phyloP scores from a whole-genome alignment of 2,329 filamentous ascomycete species.

The Tolypocladium capitatum region DNA sequence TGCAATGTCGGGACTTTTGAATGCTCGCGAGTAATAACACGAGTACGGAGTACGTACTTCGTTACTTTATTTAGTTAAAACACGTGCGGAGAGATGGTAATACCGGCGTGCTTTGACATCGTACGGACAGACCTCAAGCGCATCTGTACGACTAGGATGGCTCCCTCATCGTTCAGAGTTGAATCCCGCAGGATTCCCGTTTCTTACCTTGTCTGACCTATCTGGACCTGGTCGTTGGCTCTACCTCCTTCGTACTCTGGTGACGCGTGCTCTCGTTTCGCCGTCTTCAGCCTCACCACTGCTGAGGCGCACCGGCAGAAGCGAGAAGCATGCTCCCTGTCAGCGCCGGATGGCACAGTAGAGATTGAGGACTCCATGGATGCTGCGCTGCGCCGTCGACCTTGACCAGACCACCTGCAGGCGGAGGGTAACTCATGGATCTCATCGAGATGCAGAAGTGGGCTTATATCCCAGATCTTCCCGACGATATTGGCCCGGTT shows the following conservation, averaged over 20 bases:
- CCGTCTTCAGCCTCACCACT: background rate
- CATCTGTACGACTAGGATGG: too few relatives aligned
- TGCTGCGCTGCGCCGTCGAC: background rate
- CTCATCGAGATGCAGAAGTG: conserved; percentile 20
- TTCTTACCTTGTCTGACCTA: background rate
- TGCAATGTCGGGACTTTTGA: too few relatives aligned
- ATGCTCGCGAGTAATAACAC: too few relatives aligned
- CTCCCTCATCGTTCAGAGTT: background rate
- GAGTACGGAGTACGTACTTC: too few relatives aligned
- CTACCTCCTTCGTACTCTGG: background rate
- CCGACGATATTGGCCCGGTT: conserved; percentile 21
- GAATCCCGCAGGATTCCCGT: background rate
- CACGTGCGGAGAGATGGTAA: too few relatives aligned
- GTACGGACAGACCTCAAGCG: too few relatives aligned
- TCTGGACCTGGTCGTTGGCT: background rate
- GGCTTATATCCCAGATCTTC: conserved; percentile 23
- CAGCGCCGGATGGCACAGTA: background rate
- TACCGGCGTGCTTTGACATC: too few relatives aligned
- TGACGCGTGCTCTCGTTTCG: background rate
- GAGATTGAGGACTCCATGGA: background rate
- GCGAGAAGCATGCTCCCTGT: background rate
- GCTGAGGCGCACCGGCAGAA: background rate
- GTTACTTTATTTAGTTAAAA: too few relatives aligned
- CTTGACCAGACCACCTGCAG: background rate
- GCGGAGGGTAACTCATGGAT: conserved; percentile 15